A percentile compares a stretch with the other conserved stretches of the same genome.
These are phyloP conservation scores for Epichloe elymi DNA, from an alignment of 2,329 filamentous ascomycete genomes.

Conservation along the genomic window DNA sequence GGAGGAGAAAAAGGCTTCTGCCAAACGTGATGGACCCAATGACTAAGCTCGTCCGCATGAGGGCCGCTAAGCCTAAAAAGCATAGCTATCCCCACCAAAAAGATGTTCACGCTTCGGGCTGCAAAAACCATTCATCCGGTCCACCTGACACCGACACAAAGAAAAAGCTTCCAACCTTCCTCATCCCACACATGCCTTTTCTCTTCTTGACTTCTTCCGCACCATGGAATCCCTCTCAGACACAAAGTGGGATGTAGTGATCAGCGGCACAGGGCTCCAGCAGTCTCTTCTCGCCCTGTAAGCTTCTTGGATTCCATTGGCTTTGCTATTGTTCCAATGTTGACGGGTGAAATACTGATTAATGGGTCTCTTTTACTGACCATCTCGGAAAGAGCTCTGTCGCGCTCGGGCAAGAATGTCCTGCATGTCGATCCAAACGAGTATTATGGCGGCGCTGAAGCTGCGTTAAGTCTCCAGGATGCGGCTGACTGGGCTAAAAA, in stretches of 20 bases:
- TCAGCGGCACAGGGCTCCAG: conserved; percentile 64
- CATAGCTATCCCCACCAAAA: neutral
- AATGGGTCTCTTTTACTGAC: conserved; percentile 20
- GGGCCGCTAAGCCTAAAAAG: conserved; percentile 4
- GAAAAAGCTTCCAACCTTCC: conserved; percentile 7
- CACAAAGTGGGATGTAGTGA: conserved; percentile 66
- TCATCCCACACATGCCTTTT: conserved; percentile 5
- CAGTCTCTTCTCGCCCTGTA: conserved; percentile 73
- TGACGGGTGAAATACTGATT: conserved; percentile 8
- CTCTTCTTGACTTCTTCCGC: conserved; percentile 7
- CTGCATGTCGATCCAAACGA: conserved; percentile 79
- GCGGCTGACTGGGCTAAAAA: conserved; percentile 57
- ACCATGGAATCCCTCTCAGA: conserved; percentile 63
- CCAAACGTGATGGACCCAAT: conserved; percentile 8
- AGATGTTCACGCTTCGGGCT: neutral
- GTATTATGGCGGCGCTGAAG: conserved; percentile 79
- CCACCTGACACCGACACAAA: conserved; percentile 1
- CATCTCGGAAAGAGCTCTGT: conserved; percentile 58
- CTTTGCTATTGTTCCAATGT: neutral
- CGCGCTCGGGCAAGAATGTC: conserved; percentile 80
- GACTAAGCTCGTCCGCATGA: neutral
- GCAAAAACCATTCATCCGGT: conserved; percentile 8
- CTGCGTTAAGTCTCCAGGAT: conserved; percentile 74
- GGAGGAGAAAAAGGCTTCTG: conserved; percentile 16
- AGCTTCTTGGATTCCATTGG: conserved; percentile 26